Conservation (phyloP, 139 green algal genomes). For the Zygnema circumcarinatum region DNA sequence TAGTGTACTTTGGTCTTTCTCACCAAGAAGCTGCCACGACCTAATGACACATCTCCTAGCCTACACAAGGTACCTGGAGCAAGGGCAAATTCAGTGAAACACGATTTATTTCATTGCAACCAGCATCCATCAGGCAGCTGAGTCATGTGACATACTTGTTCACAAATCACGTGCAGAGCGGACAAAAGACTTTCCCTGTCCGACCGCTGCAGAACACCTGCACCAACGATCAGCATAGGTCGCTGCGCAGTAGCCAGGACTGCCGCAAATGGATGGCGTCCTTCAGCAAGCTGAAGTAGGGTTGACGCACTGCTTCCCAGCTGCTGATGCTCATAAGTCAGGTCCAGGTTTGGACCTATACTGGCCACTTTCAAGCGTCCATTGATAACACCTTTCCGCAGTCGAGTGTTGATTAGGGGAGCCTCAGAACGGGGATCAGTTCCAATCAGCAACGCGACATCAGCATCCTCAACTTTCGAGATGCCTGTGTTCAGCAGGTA, state of each 20-base stretch:
- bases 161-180: conserved; percentile 71
- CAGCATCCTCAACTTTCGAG: conserved; percentile 85
- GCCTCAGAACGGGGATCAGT: conserved; percentile 91
- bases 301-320: conserved; percentile 77
- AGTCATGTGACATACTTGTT: conserved; percentile 60
- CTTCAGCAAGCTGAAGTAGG: conserved; percentile 73
- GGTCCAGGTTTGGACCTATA: conserved; percentile 83
- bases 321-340: conserved; percentile 91
- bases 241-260: conserved; percentile 77
- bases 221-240: conserved; percentile 88
- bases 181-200: conserved; percentile 84
- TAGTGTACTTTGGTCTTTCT: no score
- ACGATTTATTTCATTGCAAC: no score
- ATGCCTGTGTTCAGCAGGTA: conserved; percentile 94
- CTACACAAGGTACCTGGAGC: no score
- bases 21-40: no score
- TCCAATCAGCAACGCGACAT: conserved; percentile 90
- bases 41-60: no score
- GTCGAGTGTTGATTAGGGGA: conserved; percentile 92
- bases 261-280: conserved; percentile 68
- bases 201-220: conserved; percentile 78
- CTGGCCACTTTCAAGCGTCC: conserved; percentile 69
- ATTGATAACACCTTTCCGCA: conserved; percentile 79
- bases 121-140: no score
- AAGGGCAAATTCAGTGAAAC: no score